Base-by-base conservation (phyloP, 768 basidiomycete species). In the Rhizopogon sp. region DNA sequence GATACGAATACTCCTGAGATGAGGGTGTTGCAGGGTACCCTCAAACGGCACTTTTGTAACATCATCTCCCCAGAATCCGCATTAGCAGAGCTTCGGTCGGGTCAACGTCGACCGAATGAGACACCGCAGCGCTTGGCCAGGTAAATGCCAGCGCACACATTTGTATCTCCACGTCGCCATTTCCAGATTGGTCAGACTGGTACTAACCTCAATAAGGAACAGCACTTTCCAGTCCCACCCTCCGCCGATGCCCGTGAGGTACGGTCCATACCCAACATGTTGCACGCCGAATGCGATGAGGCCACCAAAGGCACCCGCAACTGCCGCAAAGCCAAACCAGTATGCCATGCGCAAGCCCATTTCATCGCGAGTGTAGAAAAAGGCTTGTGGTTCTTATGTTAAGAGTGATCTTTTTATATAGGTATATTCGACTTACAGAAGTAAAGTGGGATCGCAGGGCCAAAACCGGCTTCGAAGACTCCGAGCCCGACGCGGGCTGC, bases 251-350 rank as follows among this genome's bases (percentile, higher is more conserved):
- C 58, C 66, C n/a, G 6, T 56, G 37, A 68, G n/a, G 0, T 56
- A 56, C 0, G 63, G 59, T 16, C 67, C 67, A 43, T 45, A 69
- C 16, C 87, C 82, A 84, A 55, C 81, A 63, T 89, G 79, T 59
- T 89, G 86, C 9, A 92, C 74, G 1, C 88, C 90, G 58, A 87
- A 92, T 3, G 90, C 89, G 41, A 93, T 80, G 43, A 91, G 71
- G n/a, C 90, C 90, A 13, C 89, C 88, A 56, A 92, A 92, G 5
- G 90, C 90, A 22, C 90, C 90, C 4, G 90, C 87, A 4, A 90
- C 81, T 3, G 90, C 88, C 5, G 90, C 88, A 64, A 90, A 92
- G 8, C 86, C 87, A 57, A 90, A 92, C 86, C 88, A 90, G 61
- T 88, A 82, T 1, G 87, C 88, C 79, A 87, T 79, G 72, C 89